Conservation (phyloP, 768 basidiomycete species). For the Mycena epipterygia region DNA sequence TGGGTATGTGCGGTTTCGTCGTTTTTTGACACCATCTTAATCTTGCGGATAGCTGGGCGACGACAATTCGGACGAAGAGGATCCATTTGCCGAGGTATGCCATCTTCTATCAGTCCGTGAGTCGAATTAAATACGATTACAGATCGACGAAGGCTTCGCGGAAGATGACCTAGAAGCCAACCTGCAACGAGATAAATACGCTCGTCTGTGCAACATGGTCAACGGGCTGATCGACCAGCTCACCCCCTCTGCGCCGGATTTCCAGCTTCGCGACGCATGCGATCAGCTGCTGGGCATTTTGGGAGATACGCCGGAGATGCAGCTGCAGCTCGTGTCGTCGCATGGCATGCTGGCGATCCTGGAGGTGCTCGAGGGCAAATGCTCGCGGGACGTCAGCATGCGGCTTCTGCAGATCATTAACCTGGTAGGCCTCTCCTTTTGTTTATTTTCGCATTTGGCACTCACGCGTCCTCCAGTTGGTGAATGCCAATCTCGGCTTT, state of each 20-base stretch:
- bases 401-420: conserved; percentile 93
- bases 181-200: conserved; percentile 93
- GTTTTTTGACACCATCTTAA: not conserved
- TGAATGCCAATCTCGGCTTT: conserved; percentile 82
- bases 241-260: conserved; percentile 84
- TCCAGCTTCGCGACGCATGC: conserved; percentile 86
- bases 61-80: conserved; percentile 89
- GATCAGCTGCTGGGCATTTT: conserved; percentile 89
- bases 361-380: conserved; percentile 91
- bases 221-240: conserved; percentile 91
- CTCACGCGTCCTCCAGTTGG: conserved; percentile 63
- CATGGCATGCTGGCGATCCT: conserved; percentile 97
- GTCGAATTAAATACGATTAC: not conserved
- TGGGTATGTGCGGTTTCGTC: conserved; percentile 69
- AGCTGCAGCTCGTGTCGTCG: conserved; percentile 87
- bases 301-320: conserved; percentile 86
- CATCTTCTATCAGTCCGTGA: not conserved
- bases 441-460: conserved; percentile 40
- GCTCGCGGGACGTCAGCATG: conserved; percentile 88
- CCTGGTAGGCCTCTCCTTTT: conserved; percentile 65
- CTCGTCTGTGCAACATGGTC: conserved; percentile 85
- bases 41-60: conserved; percentile 70
- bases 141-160: conserved; percentile 95
- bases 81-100: conserved; percentile 93
- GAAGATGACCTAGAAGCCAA: conserved; percentile 95